Conservation (phyloP, 208 protist genomes). For the Leishmania amazonensis region DNA sequence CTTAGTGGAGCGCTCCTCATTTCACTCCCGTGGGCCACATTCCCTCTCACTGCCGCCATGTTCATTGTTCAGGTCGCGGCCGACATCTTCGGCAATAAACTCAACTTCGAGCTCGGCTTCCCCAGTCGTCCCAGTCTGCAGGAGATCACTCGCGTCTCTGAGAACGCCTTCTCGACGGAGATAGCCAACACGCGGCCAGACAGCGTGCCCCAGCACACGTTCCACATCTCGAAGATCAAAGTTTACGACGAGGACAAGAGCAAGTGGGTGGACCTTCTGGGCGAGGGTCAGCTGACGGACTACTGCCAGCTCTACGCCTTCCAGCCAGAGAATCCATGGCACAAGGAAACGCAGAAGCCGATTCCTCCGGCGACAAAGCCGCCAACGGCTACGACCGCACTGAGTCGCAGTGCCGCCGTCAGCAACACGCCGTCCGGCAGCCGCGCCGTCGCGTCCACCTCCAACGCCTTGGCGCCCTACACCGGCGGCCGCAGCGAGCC, state of each 20-base stretch:
- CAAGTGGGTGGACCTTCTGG: conserved; percentile 86
- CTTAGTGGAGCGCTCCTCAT: not conserved
- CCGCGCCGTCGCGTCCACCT: conserved; percentile 27
- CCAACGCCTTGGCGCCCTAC: conserved; percentile 64
- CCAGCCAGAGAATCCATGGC: conserved; percentile 90
- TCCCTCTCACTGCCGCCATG: conserved; percentile 34
- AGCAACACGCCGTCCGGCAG: conserved; percentile 15
- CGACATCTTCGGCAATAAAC: conserved; percentile 90
- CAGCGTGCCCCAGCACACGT: conserved; percentile 76
- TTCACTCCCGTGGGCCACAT: not conserved
- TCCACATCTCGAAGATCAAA: conserved; percentile 85
- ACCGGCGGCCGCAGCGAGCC: conserved; percentile 54
- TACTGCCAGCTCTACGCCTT: conserved; percentile 92
- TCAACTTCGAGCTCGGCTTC: conserved; percentile 92
- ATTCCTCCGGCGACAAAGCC: conserved; percentile 86
- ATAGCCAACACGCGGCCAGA: conserved; percentile 77
- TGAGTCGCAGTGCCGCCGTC: conserved; percentile 19
- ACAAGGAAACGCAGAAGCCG: conserved; percentile 90
- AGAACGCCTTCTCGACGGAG: conserved; percentile 76
- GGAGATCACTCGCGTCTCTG: conserved; percentile 68
- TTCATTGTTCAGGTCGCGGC: conserved; percentile 87
- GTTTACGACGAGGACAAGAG: conserved; percentile 89
- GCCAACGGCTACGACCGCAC: conserved; percentile 33
- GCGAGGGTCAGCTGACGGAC: conserved; percentile 78
- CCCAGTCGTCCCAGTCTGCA: conserved; percentile 57